Conservation (phyloP, 1,139 yeast species). For the Yamadazyma atmosphaerica region DNA sequence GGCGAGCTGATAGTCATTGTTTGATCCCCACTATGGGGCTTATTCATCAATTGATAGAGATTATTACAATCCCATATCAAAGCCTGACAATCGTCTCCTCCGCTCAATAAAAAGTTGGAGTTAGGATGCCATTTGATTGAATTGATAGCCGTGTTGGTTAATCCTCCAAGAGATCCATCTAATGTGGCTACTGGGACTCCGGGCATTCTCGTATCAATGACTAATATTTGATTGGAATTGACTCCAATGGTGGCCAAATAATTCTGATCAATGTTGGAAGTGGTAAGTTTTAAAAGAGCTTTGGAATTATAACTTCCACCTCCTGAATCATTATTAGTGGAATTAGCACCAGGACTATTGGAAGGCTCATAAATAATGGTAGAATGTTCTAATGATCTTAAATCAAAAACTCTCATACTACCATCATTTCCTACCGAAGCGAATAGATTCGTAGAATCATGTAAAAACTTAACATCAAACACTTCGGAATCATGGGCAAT, state of each 20-base stretch:
- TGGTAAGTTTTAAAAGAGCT: conserved; percentile 72
- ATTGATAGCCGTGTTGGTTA: conserved; percentile 58
- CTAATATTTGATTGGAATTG: conserved; percentile 62
- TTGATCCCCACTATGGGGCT: conserved; percentile 7
- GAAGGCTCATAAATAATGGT: conserved; percentile 83
- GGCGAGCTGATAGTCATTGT: conserved; percentile 33
- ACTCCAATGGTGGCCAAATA: conserved; percentile 77
- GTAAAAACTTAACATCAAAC: conserved; percentile 83
- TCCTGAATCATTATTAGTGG: conserved; percentile 7
- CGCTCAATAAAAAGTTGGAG: conserved; percentile 65
- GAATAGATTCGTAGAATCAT: conserved; percentile 75
- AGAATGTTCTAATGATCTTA: conserved; percentile 86
- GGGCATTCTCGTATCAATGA: conserved; percentile 86
- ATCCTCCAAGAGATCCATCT: conserved; percentile 60
- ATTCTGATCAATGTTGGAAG: conserved; percentile 81
- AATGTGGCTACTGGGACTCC: conserved; percentile 74
- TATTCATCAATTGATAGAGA: conserved; percentile 16
- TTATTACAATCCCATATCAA: conserved; percentile 74
- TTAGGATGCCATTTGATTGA: conserved; percentile 84
- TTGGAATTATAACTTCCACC: conserved; percentile 33
- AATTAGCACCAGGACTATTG: conserved; percentile 28
- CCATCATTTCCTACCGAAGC: conserved; percentile 97
- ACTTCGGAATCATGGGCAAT: conserved; percentile 97
- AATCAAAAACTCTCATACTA: conserved; percentile 86
- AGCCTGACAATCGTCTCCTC: conserved; percentile 91